Evolutionary conservation across 257 asterid genomes (phyloP).

Genomic region (Nicotiana undulata): DNA sequence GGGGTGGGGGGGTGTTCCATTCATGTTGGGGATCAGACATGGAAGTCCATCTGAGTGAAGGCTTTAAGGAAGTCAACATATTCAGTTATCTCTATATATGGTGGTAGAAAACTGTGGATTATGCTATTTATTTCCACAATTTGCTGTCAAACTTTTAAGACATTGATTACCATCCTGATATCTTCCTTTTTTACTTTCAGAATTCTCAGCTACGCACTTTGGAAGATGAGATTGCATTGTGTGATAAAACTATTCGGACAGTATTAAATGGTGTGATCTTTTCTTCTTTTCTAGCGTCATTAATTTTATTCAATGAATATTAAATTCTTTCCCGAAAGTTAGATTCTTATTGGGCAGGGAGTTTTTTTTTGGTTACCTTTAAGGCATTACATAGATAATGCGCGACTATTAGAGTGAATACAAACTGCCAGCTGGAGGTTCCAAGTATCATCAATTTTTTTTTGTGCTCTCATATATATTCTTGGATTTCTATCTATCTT

Average conservation of each 20-base stretch:
- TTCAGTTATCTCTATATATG: not conserved
- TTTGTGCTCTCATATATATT: too few species aligned
- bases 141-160: not conserved
- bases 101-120: not conserved
- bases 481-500: not conserved
- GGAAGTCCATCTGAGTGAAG: not conserved
- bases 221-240: constrained; percentile 23
- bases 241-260: constrained; percentile 17
- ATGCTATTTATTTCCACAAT: not conserved
- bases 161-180: not conserved
- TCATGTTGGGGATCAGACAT: not conserved
- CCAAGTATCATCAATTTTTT: too few species aligned
- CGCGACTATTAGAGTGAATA: not conserved
- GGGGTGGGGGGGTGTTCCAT: not conserved
- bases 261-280: constrained; percentile 21
- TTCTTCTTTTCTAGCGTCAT: not conserved
- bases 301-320: not conserved
- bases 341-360: not conserved
- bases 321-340: not conserved
- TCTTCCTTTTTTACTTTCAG: constrained; percentile 12
- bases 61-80: not conserved
- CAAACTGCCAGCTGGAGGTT: too few species aligned
- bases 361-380: not conserved
- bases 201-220: constrained; percentile 10
- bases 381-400: not conserved